Conservation (phyloP, 257 asterid genomes). For the Solanum arcanum region DNA sequence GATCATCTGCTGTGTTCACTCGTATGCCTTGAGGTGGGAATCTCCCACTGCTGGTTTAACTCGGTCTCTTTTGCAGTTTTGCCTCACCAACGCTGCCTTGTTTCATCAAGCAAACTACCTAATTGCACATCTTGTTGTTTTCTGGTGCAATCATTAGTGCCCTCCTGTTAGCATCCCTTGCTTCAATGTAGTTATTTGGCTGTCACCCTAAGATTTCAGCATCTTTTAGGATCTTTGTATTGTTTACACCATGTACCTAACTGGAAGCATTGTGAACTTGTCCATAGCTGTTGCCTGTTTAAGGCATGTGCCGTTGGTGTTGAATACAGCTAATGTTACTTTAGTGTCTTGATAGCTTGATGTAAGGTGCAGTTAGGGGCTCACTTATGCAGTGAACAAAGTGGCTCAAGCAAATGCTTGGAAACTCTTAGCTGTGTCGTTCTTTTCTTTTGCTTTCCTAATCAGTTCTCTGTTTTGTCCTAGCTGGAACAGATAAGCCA, state of each 20-base stretch:
- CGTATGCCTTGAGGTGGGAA: constrained; percentile 81
- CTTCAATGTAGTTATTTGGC: constrained; percentile 63
- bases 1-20: constrained; percentile 61
- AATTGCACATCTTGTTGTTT: constrained; percentile 82
- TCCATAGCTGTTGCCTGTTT: background rate
- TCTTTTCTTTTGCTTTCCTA: background rate
- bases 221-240: background rate
- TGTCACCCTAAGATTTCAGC: constrained; percentile 65
- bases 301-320: background rate
- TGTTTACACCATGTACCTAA: background rate
- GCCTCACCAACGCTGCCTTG: constrained; percentile 84
- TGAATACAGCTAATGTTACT: background rate
- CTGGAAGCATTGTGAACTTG: background rate
- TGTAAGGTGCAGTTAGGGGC: background rate
- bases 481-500: background rate
- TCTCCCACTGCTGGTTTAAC: constrained; percentile 89
- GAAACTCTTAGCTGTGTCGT: background rate
- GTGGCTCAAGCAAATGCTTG: background rate
- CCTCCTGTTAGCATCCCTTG: constrained; percentile 64
- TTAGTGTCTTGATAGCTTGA: background rate
- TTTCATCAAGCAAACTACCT: constrained; percentile 71
- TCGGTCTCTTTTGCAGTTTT: constrained; percentile 48
- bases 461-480: background rate
- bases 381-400: background rate
- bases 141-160: constrained; percentile 66